Evolutionary conservation across 805 yeast genomes (phyloP).

Genomic region (Candida alai): DNA sequence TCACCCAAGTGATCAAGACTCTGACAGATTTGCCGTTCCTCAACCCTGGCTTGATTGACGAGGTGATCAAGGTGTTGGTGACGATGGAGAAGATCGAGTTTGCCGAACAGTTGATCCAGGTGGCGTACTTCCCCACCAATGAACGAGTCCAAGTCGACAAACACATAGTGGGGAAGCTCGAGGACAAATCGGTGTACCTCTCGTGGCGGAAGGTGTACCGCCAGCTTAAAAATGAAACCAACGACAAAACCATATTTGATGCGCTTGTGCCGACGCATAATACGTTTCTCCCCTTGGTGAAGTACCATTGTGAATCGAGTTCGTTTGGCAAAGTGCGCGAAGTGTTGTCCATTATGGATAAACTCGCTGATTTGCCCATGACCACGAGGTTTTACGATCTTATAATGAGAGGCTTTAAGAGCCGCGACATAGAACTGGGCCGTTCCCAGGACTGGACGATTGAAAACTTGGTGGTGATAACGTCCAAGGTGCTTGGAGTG

Average conservation of each 20-base stretch:
- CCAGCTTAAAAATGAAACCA: constrained; percentile 12
- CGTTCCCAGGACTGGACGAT: constrained; percentile 4
- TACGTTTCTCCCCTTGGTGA: constrained; percentile 22
- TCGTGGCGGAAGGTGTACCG: constrained; percentile 14
- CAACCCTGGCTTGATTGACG: constrained; percentile 1
- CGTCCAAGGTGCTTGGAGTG: neutral
- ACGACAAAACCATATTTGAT: constrained; percentile 7
- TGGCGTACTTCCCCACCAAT: neutral
- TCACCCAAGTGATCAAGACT: constrained; percentile 2
- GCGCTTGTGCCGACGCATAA: constrained; percentile 20
- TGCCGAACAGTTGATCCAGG: constrained; percentile 6
- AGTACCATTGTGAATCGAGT: constrained; percentile 11
- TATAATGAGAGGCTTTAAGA: constrained; percentile 17
- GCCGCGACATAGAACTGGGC: neutral
- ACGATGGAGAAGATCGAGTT: constrained; percentile 2
- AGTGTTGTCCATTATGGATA: constrained; percentile 18
- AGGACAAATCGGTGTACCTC: neutral
- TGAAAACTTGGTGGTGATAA: constrained; percentile 3
- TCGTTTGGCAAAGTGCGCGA: constrained; percentile 12
- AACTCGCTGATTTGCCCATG: constrained; percentile 23
- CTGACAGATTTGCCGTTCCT: constrained; percentile 1
- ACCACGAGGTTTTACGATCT: constrained; percentile 27
- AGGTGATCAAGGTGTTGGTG: constrained; percentile 5
- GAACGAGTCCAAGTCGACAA: constrained; percentile 15
- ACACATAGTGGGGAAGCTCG: constrained; percentile 14